These are phyloP conservation scores for Chrysoporthe cubensis DNA, from an alignment of 2,329 filamentous ascomycete genomes.

Conservation along the genomic window DNA sequence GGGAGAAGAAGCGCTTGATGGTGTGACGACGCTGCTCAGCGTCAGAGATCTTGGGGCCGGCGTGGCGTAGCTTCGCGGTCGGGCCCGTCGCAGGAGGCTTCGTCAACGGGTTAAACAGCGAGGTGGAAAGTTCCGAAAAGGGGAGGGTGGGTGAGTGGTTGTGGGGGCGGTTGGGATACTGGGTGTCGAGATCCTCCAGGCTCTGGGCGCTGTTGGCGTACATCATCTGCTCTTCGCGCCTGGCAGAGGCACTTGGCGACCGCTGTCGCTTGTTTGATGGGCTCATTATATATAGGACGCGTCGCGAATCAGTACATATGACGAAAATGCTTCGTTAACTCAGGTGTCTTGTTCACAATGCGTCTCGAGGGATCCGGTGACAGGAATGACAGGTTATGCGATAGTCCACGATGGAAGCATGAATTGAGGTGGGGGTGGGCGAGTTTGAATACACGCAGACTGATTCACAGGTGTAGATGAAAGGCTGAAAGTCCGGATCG, in stretches of 20 bases:
- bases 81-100: slow-evolving; percentile 67
- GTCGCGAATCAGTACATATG: not conserved
- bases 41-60: slow-evolving; percentile 66
- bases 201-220: slow-evolving; percentile 48
- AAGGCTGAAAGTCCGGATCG: not conserved
- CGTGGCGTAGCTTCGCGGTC: slow-evolving; percentile 59
- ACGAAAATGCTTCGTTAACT: not conserved
- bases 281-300: slow-evolving; percentile 37
- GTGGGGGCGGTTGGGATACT: slow-evolving; percentile 74
- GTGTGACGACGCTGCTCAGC: slow-evolving; percentile 80
- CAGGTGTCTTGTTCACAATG: not conserved
- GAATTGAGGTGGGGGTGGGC: not conserved
- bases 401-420: not conserved
- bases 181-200: slow-evolving; percentile 47
- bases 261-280: slow-evolving; percentile 33
- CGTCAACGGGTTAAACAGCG: slow-evolving; percentile 78
- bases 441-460: not conserved
- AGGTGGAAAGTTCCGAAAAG: slow-evolving; percentile 78
- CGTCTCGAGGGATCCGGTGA: not conserved
- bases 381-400: not conserved
- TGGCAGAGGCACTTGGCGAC: slow-evolving; percentile 45
- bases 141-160: slow-evolving; percentile 80
- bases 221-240: slow-evolving; percentile 56
- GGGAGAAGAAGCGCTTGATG: slow-evolving; percentile 82
- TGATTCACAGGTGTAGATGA: not conserved